These are phyloP conservation scores for Chlamydomonas eustigma DNA, from an alignment of 139 green algal species.

Conservation along the genomic window DNA sequence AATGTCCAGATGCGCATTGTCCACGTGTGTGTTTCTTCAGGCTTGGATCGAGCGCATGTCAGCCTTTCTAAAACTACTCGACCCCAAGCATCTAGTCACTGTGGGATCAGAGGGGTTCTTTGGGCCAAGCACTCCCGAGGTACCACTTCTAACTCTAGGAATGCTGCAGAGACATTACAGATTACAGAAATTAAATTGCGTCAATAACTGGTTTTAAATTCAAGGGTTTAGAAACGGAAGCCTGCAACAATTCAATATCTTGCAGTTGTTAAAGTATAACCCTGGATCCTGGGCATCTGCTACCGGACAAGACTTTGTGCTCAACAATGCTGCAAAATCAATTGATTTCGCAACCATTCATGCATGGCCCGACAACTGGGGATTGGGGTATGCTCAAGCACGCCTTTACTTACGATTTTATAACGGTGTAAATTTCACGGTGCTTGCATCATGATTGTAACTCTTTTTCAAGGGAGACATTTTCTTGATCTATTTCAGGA, in stretches of 20 bases:
- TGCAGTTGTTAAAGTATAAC: constrained; percentile 15
- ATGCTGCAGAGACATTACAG: too few relatives aligned
- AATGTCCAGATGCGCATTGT: too few relatives aligned
- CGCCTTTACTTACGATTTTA: background rate
- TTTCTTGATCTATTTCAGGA: background rate
- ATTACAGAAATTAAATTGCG: too few relatives aligned
- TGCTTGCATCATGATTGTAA: too few relatives aligned
- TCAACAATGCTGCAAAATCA: constrained; percentile 43
- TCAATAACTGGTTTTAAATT: too few relatives aligned
- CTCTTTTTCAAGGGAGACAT: background rate
- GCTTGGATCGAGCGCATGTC: constrained; percentile 44
- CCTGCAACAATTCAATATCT: too few relatives aligned
- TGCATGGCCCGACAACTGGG: constrained; percentile 69
- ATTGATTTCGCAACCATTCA: constrained; percentile 77
- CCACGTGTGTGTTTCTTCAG: too few relatives aligned
- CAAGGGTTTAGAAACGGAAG: too few relatives aligned
- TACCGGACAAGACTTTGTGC: constrained; percentile 72
- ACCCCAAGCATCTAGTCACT: constrained; percentile 51
- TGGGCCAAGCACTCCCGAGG: constrained; percentile 16
- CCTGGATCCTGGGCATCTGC: constrained; percentile 44
- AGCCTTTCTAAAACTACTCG: constrained; percentile 46
- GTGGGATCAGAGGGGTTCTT: constrained; percentile 66
- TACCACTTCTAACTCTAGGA: too few relatives aligned
- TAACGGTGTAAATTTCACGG: background rate
- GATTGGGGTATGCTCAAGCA: too few relatives aligned